Conservation (phyloP, 306 rosid species). For the Pyrus communis region DNA sequence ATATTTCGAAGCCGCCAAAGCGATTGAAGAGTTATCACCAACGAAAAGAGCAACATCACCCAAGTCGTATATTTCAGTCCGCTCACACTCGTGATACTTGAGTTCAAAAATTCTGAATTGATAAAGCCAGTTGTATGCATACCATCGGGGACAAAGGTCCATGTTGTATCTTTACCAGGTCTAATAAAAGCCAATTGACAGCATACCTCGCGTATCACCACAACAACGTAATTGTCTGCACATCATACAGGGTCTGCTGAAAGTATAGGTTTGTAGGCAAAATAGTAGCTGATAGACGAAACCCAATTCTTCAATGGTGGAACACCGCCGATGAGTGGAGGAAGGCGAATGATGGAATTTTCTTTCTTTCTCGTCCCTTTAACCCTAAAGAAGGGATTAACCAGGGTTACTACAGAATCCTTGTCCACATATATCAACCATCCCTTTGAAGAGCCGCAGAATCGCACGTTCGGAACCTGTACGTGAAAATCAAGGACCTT, state of each 20-base stretch:
- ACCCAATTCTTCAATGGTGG: background rate
- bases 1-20: background rate
- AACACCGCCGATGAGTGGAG: background rate
- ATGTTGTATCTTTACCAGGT: background rate
- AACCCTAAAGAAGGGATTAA: background rate
- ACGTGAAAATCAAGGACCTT: background rate
- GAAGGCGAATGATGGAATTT: background rate
- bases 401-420: background rate
- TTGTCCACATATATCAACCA: background rate
- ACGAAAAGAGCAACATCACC: background rate
- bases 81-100: background rate
- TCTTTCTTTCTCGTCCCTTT: background rate
- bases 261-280: background rate
- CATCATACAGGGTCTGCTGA: background rate
- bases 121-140: too few relatives aligned
- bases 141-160: background rate
- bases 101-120: too few relatives aligned
- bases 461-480: background rate
- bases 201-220: background rate
- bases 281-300: background rate
- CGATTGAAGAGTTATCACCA: background rate
- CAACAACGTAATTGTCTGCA: background rate
- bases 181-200: background rate
- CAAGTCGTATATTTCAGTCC: background rate
- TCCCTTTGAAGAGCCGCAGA: background rate